Percentiles rank a stretch among this genome's conserved stretches.
Evolutionary conservation across 495 filamentous ascomycete species (phyloP).

Genomic region (Penicillium crystallinum): DNA sequence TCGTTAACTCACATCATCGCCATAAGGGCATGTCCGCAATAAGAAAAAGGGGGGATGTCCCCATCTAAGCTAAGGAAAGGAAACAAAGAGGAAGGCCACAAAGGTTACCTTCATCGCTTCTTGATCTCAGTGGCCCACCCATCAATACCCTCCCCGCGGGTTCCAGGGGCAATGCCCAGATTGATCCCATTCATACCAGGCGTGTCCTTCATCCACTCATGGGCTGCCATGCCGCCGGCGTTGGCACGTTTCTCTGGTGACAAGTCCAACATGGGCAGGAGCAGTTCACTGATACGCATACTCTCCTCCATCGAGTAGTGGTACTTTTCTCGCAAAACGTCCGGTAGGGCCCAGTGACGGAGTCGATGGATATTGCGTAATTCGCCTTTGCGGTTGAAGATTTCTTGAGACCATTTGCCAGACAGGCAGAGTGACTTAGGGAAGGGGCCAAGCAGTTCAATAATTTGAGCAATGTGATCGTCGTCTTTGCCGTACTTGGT

Average conservation of each 20-base stretch:
- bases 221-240: slow-evolving; percentile 88
- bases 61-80: slow-evolving; percentile 16
- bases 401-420: slow-evolving; percentile 97
- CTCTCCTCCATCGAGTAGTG: slow-evolving; percentile 79
- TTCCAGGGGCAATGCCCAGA: slow-evolving; percentile 69
- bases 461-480: slow-evolving; percentile 98
- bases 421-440: slow-evolving; percentile 84
- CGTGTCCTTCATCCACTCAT: slow-evolving; percentile 74
- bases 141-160: slow-evolving; percentile 87
- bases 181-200: slow-evolving; percentile 79
- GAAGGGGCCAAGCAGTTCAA: slow-evolving; percentile 92
- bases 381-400: slow-evolving; percentile 97
- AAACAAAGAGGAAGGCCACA: slow-evolving; percentile 3
- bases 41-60: slow-evolving; percentile 4
- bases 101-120: slow-evolving; percentile 52
- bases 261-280: slow-evolving; percentile 89
- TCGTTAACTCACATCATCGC: slow-evolving; percentile 20
- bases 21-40: slow-evolving; percentile 10
- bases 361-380: slow-evolving; percentile 96
- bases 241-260: slow-evolving; percentile 84
- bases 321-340: slow-evolving; percentile 94
- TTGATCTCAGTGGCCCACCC: slow-evolving; percentile 91
- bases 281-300: slow-evolving; percentile 74
- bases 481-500: slow-evolving; percentile 99
- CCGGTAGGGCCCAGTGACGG: slow-evolving; percentile 92